Evolutionary conservation across 257 asterid genomes (phyloP), one percentile per base, ranked within the genome.

Genomic region (Forsythia viridissima): DNA sequence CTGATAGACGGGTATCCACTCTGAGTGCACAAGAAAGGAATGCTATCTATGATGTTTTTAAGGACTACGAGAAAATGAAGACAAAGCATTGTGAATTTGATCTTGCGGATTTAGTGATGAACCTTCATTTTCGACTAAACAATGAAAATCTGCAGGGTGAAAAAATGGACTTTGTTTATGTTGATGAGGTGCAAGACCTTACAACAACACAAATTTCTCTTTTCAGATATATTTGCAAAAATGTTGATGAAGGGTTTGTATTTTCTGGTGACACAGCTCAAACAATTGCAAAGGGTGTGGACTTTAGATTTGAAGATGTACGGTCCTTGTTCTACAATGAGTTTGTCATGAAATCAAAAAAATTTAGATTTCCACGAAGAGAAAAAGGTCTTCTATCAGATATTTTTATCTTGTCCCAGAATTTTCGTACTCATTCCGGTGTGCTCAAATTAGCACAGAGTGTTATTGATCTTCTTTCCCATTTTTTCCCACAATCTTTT

Each of bases 151-250:
- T 89, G 36, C 72, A 70, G 0, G 88, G 97, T 55, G 92, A 89
- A 77, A 90, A 90, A 77, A 87, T 92, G 87, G 93, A 92, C 76
- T 92, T 87, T 79, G 93, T 92, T 0, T 92, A 90, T 79, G 80
- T 92, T 79, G 94, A 92, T 77, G 97, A 92, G 82, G 93, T 92
- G 3, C 97, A 90, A 68, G 97, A 92, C 70, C 91, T 92, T 6
- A 89, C 86, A 4, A 87, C 87, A 90, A 82, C 85, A 24, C 97
- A 92, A 51, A 80, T 90, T 34, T 81, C 92, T 1, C 92, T 92
- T 36, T 90, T 90, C 81, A 76, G 85, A 73, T 79, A 88, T 74
- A 77, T 91, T 57, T 90, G 97, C 84, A 81, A 71, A 39, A 91
- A 90, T 76, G 81, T 87, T 7, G 91, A 90, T 5, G 93, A 90